phyloP scores from a whole-genome alignment of 2,329 filamentous ascomycete genomes.

The Dryadomyces sulphureus region DNA sequence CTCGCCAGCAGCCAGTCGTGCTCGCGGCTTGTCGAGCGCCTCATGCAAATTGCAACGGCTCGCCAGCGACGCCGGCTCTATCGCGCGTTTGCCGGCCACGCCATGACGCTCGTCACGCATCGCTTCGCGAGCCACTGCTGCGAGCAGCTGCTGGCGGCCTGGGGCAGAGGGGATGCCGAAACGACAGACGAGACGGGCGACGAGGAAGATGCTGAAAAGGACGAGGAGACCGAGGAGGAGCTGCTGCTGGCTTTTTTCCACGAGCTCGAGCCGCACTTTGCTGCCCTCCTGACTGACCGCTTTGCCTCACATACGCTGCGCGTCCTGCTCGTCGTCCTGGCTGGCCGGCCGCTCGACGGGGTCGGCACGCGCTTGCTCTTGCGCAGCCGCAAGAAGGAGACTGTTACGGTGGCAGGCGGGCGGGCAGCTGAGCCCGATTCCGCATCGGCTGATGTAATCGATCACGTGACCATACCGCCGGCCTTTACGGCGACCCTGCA shows the following conservation, averaged over 20 bases:
- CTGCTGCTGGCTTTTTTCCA: constrained; percentile 72
- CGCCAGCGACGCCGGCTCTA: constrained; percentile 79
- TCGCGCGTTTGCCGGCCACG: constrained; percentile 70
- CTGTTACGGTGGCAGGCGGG: constrained; percentile 47
- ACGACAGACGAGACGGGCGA: constrained; percentile 22
- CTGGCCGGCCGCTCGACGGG: constrained; percentile 65
- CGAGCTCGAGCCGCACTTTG: constrained; percentile 75
- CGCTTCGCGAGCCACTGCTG: constrained; percentile 96
- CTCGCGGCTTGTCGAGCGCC: constrained; percentile 78
- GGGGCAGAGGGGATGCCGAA: constrained; percentile 33
- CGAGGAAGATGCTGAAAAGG: constrained; percentile 21
- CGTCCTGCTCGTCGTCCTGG: constrained; percentile 71
- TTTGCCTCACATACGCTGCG: constrained; percentile 88
- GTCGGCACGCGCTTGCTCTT: constrained; percentile 56
- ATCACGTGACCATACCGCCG: constrained; percentile 38
- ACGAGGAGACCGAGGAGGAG: constrained; percentile 55
- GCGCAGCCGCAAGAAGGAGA: constrained; percentile 87
- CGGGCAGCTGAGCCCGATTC: constrained; percentile 24
- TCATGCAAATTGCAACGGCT: constrained; percentile 69
- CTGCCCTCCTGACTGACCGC: constrained; percentile 68
- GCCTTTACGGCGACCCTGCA: constrained; percentile 65
- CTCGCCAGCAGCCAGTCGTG: constrained; percentile 91
- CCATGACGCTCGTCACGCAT: constrained; percentile 81
- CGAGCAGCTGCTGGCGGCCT: constrained; percentile 77
- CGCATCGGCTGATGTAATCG: constrained; percentile 8